A percentile compares a stretch with the other conserved stretches of the same genome.
Conservation (phyloP, 331 rosid genomes). For the Acacia pycnantha region DNA sequence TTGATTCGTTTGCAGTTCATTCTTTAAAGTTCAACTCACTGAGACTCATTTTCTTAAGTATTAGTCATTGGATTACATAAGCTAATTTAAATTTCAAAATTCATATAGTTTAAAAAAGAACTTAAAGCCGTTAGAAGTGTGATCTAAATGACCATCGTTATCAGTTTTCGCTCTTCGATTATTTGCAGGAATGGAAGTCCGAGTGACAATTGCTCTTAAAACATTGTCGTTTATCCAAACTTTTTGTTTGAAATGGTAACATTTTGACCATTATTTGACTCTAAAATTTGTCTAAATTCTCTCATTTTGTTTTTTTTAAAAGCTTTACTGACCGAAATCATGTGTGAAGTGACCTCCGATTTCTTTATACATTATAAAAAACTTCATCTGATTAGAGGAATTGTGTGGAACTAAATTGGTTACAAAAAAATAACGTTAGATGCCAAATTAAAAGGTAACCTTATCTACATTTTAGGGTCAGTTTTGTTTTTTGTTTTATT, state of each 20-base stretch:
- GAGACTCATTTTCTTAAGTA: no score
- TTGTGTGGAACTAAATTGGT: neutral
- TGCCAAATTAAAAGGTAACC: neutral
- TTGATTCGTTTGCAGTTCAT: neutral
- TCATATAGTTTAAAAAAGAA: neutral
- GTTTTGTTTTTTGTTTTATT: no score
- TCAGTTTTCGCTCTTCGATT: neutral
- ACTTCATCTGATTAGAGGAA: neutral
- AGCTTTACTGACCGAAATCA: neutral
- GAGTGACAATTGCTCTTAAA: neutral
- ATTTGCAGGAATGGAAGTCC: neutral
- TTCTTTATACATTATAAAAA: neutral
- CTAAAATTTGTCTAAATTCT: neutral
- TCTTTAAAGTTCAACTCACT: no score
- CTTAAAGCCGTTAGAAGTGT: neutral
- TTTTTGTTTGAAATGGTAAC: neutral
- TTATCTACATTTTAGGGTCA: neutral
- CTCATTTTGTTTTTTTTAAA: neutral
- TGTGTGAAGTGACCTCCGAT: neutral
- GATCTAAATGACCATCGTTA: neutral
- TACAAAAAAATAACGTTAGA: neutral
- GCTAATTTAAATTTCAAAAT: neutral
- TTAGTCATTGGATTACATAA: neutral
- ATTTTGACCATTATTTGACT: neutral
- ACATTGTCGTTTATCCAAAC: neutral